A percentile compares a stretch with the other conserved stretches of the same genome.
Conservation (phyloP, 106 monocot species). For the Dendrobium officinale region DNA sequence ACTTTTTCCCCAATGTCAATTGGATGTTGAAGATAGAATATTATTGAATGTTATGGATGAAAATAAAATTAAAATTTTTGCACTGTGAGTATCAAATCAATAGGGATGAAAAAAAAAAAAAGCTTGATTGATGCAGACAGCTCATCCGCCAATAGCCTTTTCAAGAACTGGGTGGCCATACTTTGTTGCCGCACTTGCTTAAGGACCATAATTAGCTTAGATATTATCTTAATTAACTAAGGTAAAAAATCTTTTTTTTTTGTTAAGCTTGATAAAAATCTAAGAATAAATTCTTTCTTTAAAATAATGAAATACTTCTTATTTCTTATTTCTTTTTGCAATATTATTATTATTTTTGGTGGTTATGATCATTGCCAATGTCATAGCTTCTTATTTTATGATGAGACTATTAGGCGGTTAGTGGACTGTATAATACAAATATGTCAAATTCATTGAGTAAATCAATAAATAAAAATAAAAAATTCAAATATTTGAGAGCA, state of each 20-base stretch:
- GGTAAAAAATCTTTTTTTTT: background rate
- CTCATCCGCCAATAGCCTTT: slow-evolving; percentile 3
- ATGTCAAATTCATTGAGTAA: too few species aligned
- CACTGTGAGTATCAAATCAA: background rate
- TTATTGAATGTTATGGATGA: too few species aligned
- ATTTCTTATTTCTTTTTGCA: background rate
- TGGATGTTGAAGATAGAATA: too few species aligned
- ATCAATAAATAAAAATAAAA: too few species aligned
- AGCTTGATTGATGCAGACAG: background rate
- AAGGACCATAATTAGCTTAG: background rate
- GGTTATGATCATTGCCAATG: too few species aligned
- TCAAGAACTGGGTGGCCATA: background rate
- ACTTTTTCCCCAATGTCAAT: too few species aligned
- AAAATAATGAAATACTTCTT: background rate
- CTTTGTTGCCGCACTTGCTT: slow-evolving; percentile 1
- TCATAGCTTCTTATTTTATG: background rate
- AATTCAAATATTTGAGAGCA: too few species aligned
- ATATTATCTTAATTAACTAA: background rate
- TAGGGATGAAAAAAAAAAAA: background rate
- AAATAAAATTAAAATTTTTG: too few species aligned
- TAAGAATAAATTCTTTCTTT: background rate
- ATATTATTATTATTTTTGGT: too few species aligned
- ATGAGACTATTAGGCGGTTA: too few species aligned
- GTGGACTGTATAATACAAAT: too few species aligned
- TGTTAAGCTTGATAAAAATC: background rate